phyloP scores from a whole-genome alignment of 495 filamentous ascomycete species.

The Lophiotrema nucula region DNA sequence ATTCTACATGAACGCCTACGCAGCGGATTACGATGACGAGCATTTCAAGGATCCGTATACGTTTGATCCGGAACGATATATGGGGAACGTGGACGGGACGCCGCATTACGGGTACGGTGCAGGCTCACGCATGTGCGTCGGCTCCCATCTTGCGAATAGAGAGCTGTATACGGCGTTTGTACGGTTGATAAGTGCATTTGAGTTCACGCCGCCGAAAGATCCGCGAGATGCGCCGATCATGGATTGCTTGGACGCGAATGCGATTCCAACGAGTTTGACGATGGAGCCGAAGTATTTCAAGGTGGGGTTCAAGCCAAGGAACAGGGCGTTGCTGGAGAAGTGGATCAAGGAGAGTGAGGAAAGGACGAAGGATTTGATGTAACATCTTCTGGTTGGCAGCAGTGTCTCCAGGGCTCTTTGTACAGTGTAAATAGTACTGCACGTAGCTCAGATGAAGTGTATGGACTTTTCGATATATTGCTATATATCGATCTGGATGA shows the following conservation, averaged over 20 bases:
- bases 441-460: no score
- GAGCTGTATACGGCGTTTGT: conserved; percentile 57
- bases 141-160: conserved; percentile 29
- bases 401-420: no score
- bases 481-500: no score
- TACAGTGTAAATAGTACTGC: no score
- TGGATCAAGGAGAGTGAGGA: conserved; percentile 51
- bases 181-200: conserved; percentile 66
- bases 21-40: conserved; percentile 64
- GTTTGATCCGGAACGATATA: conserved; percentile 65
- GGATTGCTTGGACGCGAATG: conserved; percentile 62
- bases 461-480: no score
- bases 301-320: conserved; percentile 49
- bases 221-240: conserved; percentile 56
- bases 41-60: conserved; percentile 61
- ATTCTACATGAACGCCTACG: conserved; percentile 72
- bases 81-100: conserved; percentile 60
- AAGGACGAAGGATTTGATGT: conserved; percentile 55
- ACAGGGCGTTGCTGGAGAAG: conserved; percentile 49
- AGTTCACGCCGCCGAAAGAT: conserved; percentile 51
- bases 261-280: conserved; percentile 62
- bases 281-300: conserved; percentile 69
- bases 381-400: no score
- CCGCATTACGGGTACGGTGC: conserved; percentile 71
- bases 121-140: conserved; percentile 33